A percentile compares a stretch with the other conserved stretches of the same genome.
These are phyloP conservation scores for Alternaria ethzedia DNA, from an alignment of 2,329 filamentous ascomycete species.

Conservation along the genomic window DNA sequence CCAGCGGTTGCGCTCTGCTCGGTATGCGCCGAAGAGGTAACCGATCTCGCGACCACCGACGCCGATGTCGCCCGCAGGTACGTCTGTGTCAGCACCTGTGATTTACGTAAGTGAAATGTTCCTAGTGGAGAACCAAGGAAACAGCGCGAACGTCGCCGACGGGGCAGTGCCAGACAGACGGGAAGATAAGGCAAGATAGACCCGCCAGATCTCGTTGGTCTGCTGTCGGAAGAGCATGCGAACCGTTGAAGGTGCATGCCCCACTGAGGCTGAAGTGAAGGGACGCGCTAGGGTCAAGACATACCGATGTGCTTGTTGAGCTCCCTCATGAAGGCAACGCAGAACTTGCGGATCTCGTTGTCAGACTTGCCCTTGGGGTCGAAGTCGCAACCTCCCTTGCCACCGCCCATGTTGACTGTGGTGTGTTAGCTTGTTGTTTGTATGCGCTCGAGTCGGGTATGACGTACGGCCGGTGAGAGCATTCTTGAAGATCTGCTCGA, in stretches of 20 bases:
- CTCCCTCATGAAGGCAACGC: constrained; percentile 94
- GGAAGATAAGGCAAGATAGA: constrained; percentile 21
- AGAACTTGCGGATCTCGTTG: constrained; percentile 97
- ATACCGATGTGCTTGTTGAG: constrained; percentile 83
- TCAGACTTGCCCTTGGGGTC: constrained; percentile 99
- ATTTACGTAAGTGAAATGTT: constrained; percentile 50
- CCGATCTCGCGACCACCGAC: constrained; percentile 91
- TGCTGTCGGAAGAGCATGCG: constrained; percentile 20
- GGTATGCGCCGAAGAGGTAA: constrained; percentile 94
- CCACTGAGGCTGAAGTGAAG: constrained; percentile 14
- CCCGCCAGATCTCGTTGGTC: constrained; percentile 20
- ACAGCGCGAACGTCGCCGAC: constrained; percentile 5
- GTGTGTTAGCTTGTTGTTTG: constrained; percentile 12
- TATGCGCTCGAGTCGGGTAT: neutral
- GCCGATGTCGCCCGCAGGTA: constrained; percentile 96
- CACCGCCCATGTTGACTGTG: constrained; percentile 89
- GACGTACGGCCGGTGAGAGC: constrained; percentile 86
- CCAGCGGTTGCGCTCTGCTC: constrained; percentile 85
- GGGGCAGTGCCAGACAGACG: constrained; percentile 9
- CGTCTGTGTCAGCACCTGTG: constrained; percentile 81
- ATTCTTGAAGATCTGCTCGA: constrained; percentile 99
- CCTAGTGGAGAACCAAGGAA: constrained; percentile 10
- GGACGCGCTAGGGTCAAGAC: constrained; percentile 14
- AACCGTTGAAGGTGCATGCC: constrained; percentile 17
- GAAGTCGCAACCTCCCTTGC: constrained; percentile 97